Conservation (phyloP, 495 filamentous ascomycete genomes). For the Xylaria venustula region DNA sequence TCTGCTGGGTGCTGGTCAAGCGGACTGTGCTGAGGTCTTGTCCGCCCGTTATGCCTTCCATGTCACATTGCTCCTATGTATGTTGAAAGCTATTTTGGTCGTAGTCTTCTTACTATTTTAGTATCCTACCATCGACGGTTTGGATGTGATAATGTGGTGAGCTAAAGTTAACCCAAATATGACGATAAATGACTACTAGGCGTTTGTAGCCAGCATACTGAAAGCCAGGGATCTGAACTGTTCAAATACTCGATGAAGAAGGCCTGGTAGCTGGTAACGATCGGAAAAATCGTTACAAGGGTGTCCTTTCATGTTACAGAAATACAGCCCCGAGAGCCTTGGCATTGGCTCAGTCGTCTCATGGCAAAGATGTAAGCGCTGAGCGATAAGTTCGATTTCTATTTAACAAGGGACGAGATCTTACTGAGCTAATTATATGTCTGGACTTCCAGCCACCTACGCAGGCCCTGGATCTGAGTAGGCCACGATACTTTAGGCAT, state of each 20-base stretch:
- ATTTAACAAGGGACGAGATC: background rate
- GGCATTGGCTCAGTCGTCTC: background rate
- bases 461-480: background rate
- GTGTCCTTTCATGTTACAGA: background rate
- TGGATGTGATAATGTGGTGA: background rate
- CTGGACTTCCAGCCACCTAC: background rate
- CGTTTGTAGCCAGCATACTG: background rate
- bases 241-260: background rate
- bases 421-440: no score
- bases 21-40: background rate
- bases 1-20: background rate
- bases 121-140: background rate
- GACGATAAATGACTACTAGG: background rate
- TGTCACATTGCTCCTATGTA: background rate
- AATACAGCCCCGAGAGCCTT: background rate
- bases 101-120: background rate
- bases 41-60: background rate
- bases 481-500: no score
- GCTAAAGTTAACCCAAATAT: background rate
- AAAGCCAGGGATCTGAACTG: background rate
- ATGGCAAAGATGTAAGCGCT: background rate
- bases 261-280: background rate
- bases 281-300: no score
- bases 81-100: background rate
- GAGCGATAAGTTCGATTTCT: background rate